Conservation (phyloP, 306 rosid species). For the Cucurbita maxima region DNA sequence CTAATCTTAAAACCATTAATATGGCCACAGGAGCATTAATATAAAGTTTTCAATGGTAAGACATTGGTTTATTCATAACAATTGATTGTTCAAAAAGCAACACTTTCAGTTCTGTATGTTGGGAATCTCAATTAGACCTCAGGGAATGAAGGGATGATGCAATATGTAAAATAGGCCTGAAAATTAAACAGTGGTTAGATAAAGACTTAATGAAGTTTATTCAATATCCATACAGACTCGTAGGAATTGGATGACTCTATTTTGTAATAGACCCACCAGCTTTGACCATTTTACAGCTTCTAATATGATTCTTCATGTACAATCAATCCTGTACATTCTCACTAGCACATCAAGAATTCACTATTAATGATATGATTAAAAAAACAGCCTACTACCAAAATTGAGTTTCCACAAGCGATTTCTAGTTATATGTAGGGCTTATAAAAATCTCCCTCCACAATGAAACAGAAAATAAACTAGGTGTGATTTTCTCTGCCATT, state of each 20-base stretch:
- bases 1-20: neutral
- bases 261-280: neutral
- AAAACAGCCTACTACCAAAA: neutral
- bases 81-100: neutral
- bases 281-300: neutral
- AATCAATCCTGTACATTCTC: neutral
- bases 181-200: neutral
- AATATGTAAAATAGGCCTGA: neutral
- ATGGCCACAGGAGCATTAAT: neutral
- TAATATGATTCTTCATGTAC: neutral
- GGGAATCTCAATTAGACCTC: neutral
- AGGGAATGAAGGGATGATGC: neutral
- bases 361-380: neutral
- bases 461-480: neutral
- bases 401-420: neutral
- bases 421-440: neutral
- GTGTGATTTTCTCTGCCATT: neutral
- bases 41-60: neutral
- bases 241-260: neutral
- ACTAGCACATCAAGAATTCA: neutral
- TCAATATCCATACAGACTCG: neutral
- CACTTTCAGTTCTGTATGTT: neutral
- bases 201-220: neutral
- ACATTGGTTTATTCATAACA: neutral
- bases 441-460: conserved; percentile 1